Evolutionary conservation across 495 filamentous ascomycete species (phyloP).

Genomic region (Hapsidospora chrysogenum): DNA sequence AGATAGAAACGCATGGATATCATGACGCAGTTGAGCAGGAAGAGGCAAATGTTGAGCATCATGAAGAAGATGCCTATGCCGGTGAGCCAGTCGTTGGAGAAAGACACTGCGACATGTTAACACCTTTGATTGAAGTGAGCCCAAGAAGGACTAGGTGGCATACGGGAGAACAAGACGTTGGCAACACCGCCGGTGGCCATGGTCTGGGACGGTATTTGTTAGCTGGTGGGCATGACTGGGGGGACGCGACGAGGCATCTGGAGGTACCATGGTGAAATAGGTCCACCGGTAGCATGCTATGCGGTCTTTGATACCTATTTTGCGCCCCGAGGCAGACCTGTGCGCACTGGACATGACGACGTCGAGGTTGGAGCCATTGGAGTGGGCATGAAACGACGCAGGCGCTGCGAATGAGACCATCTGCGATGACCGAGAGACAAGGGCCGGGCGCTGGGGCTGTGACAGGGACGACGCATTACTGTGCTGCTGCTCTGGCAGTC

Average conservation of each 20-base stretch:
- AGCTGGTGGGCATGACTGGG: constrained; percentile 4
- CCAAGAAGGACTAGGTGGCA: constrained; percentile 4
- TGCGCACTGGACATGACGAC: constrained; percentile 12
- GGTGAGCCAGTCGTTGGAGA: constrained; percentile 48
- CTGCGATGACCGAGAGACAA: neutral
- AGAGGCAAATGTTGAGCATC: constrained; percentile 58
- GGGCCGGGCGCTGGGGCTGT: neutral
- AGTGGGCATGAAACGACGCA: no score
- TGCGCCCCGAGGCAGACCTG: constrained; percentile 7
- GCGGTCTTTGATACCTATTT: constrained; percentile 24
- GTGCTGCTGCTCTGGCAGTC: no score
- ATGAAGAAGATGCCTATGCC: constrained; percentile 60
- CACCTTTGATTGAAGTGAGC: neutral
- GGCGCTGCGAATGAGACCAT: neutral
- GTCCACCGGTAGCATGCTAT: constrained; percentile 41
- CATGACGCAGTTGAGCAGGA: constrained; percentile 48
- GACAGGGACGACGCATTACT: no score
- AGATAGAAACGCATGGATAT: constrained; percentile 52
- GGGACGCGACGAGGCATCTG: neutral
- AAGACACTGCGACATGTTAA: no score
- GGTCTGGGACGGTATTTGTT: neutral
- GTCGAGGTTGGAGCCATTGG: constrained; percentile 14
- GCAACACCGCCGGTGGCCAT: constrained; percentile 66
- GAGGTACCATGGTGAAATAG: constrained; percentile 52
- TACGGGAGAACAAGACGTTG: constrained; percentile 58